phyloP scores from a whole-genome alignment of 2,329 filamentous ascomycete species.

The Stachybotrys elegans region DNA sequence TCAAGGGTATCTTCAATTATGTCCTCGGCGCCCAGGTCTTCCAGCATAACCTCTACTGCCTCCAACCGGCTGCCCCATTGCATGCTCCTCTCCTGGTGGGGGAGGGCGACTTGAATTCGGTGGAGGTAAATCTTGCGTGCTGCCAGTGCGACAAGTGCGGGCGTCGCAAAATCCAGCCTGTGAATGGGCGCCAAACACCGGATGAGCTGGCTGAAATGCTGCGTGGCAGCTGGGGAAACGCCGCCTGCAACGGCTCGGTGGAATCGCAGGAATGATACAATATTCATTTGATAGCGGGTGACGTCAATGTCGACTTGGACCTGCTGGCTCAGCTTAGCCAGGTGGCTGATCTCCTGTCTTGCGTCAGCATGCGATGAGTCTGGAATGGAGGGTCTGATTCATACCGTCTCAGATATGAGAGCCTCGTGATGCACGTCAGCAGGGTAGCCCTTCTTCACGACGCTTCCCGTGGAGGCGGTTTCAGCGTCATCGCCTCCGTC shows the following conservation, averaged over 20 bases:
- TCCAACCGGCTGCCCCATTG: slow-evolving; percentile 83
- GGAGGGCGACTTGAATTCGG: slow-evolving; percentile 64
- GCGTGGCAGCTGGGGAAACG: slow-evolving; percentile 72
- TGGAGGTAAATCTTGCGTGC: slow-evolving; percentile 85
- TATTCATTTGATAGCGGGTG: slow-evolving; percentile 78
- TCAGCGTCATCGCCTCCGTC: slow-evolving; percentile 25
- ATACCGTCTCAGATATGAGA: slow-evolving; percentile 39
- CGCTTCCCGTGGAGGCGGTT: slow-evolving; percentile 36
- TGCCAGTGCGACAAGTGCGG: slow-evolving; percentile 77
- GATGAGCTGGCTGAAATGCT: slow-evolving; percentile 66
- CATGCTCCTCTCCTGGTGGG: slow-evolving; percentile 76
- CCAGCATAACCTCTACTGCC: slow-evolving; percentile 63
- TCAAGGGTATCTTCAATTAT: slow-evolving; percentile 61
- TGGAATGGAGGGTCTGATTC: slow-evolving; percentile 5
- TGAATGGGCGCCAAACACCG: slow-evolving; percentile 78
- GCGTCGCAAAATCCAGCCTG: slow-evolving; percentile 73
- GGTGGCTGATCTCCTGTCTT: slow-evolving; percentile 48
- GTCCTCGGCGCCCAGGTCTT: slow-evolving; percentile 55
- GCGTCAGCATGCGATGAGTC: slow-evolving; percentile 7
- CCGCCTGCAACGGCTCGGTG: slow-evolving; percentile 80
- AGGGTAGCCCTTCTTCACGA: slow-evolving; percentile 33
- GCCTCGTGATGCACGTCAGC: slow-evolving; percentile 18
- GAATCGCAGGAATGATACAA: slow-evolving; percentile 79
- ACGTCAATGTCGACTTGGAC: slow-evolving; percentile 72
- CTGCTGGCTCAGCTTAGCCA: slow-evolving; percentile 53